These are phyloP conservation scores for Lepidium aucheri DNA, from an alignment of 345 rosid genomes.

Conservation along the genomic window DNA sequence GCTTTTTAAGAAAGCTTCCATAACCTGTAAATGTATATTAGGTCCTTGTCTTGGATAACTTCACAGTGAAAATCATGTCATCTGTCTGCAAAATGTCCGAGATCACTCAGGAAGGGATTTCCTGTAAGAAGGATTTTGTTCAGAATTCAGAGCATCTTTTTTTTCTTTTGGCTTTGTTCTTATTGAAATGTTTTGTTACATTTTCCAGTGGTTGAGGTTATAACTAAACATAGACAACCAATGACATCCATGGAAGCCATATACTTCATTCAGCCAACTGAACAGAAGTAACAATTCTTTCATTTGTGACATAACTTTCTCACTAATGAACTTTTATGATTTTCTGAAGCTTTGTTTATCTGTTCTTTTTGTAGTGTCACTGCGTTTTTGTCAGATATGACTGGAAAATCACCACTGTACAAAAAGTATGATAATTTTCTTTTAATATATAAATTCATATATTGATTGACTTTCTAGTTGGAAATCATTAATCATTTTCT, in stretches of 20 bases:
- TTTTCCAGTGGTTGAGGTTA: conserved; percentile 84
- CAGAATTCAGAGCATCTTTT: background rate
- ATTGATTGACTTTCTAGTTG: background rate
- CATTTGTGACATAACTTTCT: background rate
- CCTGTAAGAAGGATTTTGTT: conserved; percentile 49
- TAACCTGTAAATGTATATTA: conserved; percentile 19
- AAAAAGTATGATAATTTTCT: conserved; percentile 51
- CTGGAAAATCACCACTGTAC: conserved; percentile 77
- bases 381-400: conserved; percentile 90
- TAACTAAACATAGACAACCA: conserved; percentile 78
- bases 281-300: conserved; percentile 54
- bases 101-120: conserved; percentile 87
- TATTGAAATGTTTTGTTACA: background rate
- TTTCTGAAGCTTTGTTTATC: background rate
- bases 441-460: background rate
- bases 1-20: background rate
- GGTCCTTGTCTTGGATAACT: conserved; percentile 95
- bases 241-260: conserved; percentile 86
- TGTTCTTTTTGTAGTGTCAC: conserved; percentile 45
- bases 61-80: conserved; percentile 86
- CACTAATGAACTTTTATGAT: background rate
- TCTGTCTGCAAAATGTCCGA: conserved; percentile 88
- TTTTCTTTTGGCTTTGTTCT: background rate
- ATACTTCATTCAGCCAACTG: conserved; percentile 84
- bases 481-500: background rate